A percentile compares a stretch with the other conserved stretches of the same genome.
These are phyloP conservation scores for Candida dajiaensis DNA, from an alignment of 805 yeast species.

Conservation along the genomic window DNA sequence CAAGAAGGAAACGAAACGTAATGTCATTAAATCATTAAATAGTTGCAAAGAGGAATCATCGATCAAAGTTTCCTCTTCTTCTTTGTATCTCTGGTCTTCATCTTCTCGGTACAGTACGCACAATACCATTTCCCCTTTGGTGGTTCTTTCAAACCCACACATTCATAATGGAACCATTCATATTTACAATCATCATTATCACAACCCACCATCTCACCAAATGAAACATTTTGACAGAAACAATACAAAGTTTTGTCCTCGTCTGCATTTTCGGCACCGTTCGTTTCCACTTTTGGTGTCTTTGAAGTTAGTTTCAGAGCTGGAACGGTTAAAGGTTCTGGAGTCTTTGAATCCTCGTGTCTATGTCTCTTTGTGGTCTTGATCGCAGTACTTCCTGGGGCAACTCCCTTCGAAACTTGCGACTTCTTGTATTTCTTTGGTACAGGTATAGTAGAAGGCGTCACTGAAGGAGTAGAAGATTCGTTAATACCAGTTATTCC, in stretches of 20 bases:
- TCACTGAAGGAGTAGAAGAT: slow-evolving; percentile 6
- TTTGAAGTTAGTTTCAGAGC: background rate
- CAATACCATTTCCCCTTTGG: slow-evolving; percentile 96
- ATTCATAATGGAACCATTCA: slow-evolving; percentile 96
- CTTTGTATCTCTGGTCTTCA: slow-evolving; percentile 24
- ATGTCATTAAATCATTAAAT: slow-evolving; percentile 1
- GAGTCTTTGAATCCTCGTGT: slow-evolving; percentile 15
- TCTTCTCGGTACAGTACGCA: slow-evolving; percentile 59
- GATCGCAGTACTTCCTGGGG: slow-evolving; percentile 9
- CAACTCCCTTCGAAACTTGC: slow-evolving; percentile 6
- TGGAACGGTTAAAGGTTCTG: slow-evolving; percentile 8
- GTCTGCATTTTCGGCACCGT: slow-evolving; percentile 24
- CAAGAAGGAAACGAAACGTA: background rate
- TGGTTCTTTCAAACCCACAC: slow-evolving; percentile 85
- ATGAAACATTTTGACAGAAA: slow-evolving; percentile 89
- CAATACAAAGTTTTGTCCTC: slow-evolving; percentile 75
- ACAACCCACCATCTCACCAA: slow-evolving; percentile 96
- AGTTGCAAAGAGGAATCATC: too few species aligned
- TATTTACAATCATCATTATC: slow-evolving; percentile 82
- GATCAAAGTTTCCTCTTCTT: slow-evolving; percentile 16
- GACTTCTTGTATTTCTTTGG: slow-evolving; percentile 9
- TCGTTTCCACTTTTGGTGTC: slow-evolving; percentile 9
- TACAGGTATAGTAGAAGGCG: background rate
- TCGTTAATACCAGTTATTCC: slow-evolving; percentile 1
- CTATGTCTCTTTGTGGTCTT: slow-evolving; percentile 19